Base-by-base conservation (phyloP, 768 basidiomycete species). In the Kwoniella bestiolae region DNA sequence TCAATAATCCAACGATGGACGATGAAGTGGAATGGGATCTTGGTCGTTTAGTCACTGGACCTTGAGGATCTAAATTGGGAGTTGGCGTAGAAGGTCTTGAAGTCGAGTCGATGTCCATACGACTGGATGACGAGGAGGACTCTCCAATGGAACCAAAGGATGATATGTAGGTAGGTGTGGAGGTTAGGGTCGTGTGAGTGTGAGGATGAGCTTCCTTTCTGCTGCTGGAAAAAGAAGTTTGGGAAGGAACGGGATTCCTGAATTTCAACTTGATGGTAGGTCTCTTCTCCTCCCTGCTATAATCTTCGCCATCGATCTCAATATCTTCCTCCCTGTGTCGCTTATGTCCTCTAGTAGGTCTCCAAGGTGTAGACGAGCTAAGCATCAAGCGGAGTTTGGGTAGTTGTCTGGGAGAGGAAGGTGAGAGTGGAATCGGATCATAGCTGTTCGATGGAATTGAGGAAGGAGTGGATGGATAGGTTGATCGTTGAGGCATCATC, bases 231-330 rank as follows among this genome's bases (percentile, higher is more conserved):
- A 26, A 35, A 9, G 29, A 21, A 0, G 52, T 28, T 32, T n/a
- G n/a, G n/a, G n/a, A n/a, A n/a, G 49, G 21, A 32, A 3, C 26
- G 7, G 59, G 31, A 51, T 50, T 62, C 26, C 60, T 41, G 50
- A 62, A 41, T 35, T 53, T 62, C 23, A 62, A 25, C 50, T 62
- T 62, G 49, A 62, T 45, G n/a, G 44, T 35, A 47, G 5, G 51
- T 21, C 58, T 23, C 16, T 38, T 44, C 28, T 52, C 50, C 25
- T 26, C 55, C 3, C 38, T 56, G 16, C 32, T 16, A 21, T 41
- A 18, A 41, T 56, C 55, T 56, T 41, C 55, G 21, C 5, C 50
- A 6, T 26, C 23, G 5, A 12, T 44, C 14, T 31, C 8, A 47
- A 21, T 28, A 29, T 12, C 14, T 5, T 26, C 38, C 2, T 26